Evolutionary conservation across 2,329 filamentous ascomycete genomes (phyloP).

Genomic region (Phialophora chinensis): DNA sequence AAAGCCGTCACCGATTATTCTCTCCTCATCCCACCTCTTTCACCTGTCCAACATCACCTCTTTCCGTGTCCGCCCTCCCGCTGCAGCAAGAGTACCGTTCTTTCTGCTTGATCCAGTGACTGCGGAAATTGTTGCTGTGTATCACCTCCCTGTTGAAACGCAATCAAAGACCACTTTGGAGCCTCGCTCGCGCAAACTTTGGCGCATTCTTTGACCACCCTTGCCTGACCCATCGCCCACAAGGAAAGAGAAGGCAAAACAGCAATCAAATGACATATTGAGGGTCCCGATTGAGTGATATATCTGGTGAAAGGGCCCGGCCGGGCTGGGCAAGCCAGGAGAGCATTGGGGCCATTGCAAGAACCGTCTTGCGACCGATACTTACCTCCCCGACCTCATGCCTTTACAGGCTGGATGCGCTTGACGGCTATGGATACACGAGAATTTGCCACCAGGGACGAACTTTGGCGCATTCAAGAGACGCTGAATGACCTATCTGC

Average conservation of each 20-base stretch:
- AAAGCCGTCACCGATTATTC: neutral
- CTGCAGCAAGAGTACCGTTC: neutral
- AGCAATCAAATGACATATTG: constrained; percentile 23
- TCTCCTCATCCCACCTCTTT: neutral
- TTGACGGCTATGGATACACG: constrained; percentile 30
- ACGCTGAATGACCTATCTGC: constrained; percentile 67
- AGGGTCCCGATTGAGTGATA: constrained; percentile 15
- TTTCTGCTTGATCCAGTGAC: neutral
- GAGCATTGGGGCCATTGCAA: constrained; percentile 16
- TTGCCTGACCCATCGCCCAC: constrained; percentile 1
- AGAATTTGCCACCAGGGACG: constrained; percentile 65
- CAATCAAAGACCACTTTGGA: constrained; percentile 2
- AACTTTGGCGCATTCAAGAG: constrained; percentile 68
- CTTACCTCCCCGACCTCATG: constrained; percentile 15
- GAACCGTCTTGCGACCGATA: constrained; percentile 11
- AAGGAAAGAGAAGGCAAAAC: constrained; percentile 9
- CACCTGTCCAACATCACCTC: neutral
- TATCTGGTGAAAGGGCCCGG: constrained; percentile 29
- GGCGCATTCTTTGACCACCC: constrained; percentile 26
- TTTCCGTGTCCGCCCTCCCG: neutral
- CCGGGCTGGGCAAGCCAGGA: constrained; percentile 32
- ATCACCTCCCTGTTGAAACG: neutral
- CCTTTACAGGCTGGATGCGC: constrained; percentile 13
- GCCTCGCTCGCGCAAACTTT: constrained; percentile 21
- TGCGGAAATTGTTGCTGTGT: neutral